Base-by-base conservation (phyloP, 768 basidiomycete species). In the Coprinopsis sp. region DNA sequence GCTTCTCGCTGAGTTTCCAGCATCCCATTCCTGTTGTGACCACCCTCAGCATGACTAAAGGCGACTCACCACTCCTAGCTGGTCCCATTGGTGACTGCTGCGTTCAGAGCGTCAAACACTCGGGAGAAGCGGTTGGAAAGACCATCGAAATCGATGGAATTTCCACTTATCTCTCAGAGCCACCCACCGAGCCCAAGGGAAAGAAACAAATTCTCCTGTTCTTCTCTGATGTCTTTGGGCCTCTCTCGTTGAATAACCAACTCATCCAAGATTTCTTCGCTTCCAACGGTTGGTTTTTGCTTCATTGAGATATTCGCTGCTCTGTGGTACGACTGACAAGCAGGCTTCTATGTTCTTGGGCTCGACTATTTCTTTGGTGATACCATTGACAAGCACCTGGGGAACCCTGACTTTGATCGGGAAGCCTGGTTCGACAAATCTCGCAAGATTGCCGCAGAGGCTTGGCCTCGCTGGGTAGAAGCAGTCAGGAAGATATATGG, bases 331-430 rank as follows among this genome's bases (percentile, higher is more conserved):
- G 21, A 11, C 23, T 33, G 11, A 31, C 22, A 2, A 4, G 12
- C 36, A 83, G 82, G 82, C 1, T 84, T 74, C 54, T 60, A 68
- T 33, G 80, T 84, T 2, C 59, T 82, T 2, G 80, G 79, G 2
- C 59, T 76, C 31, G 83, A 84, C 50, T 84, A 81, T 60, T 82
- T 85, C 61, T 71, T 81, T 40, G 79, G 82, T 4, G 78, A 82
- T 43, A 66, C 74, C 13, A 54, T 83, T 1, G 55, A 72, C 14
- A 31, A 19, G 18, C 46, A 54, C 1, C 69, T 74, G 48, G 58
- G 62, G 18, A 64, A 73, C 27, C 62, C 66, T 11, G 60, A 51
- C 14, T 73, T 69, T 38, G 64, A 73, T 46, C 63, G 66, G 30
- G 31, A 49, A 1, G 64, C 63, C 0, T 84, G 81, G 79, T 60